Base-by-base conservation (phyloP, 2,329 filamentous ascomycete species). In the Colletotrichum tabaci region DNA sequence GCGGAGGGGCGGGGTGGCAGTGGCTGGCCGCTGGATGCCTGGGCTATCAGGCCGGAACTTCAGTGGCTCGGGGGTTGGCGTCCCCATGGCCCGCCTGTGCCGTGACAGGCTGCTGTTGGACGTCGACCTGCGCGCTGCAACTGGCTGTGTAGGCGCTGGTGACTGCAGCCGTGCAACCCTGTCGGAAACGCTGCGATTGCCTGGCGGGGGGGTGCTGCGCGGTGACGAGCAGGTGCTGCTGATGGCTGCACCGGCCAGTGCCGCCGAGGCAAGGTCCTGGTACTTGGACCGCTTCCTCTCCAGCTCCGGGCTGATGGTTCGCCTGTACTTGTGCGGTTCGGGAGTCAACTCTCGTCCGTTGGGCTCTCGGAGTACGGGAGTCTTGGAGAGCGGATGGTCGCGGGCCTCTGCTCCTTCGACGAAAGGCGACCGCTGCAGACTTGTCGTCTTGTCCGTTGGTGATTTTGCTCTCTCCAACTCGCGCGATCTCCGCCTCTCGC, bases 1-100 rank as follows among this genome's bases (percentile, higher is more conserved):
- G 77, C 94, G 89, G 73, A 96, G 87, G 58, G 92, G 91, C 74
- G 92, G 92, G 71, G 91, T 92, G 74, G 82, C 82, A 85, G 61
- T 80, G 79, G 80, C 83, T 77, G 87, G 85, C 81, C 87, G 91
- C 74, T 84, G 76, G 81, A 80, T 86, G 84, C 87, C 85, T 84
- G 87, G 86, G 66, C 91, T 94, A 75, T 92, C 88, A 80, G 93
- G 89, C 79, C 91, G 87, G 70, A 87, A 86, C 75, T 81, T 81
- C 46, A 85, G 81, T 73, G 86, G 86, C 79, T 89, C 88, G 4
- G 88, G 88, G 57, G 88, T 89, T 56, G 40, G 38, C 38, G 65
- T 47, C 42, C 69, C 69, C 66, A 68, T 64, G 16, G 69, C 69
- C 55, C 69, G 58, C 67, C 84, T 82, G 70, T 84, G 79, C 66